Percentiles rank a stretch among this genome's conserved stretches.
These are phyloP conservation scores for Stachybotrys echinatus DNA, from an alignment of 2,329 filamentous ascomycete species.

Conservation along the genomic window DNA sequence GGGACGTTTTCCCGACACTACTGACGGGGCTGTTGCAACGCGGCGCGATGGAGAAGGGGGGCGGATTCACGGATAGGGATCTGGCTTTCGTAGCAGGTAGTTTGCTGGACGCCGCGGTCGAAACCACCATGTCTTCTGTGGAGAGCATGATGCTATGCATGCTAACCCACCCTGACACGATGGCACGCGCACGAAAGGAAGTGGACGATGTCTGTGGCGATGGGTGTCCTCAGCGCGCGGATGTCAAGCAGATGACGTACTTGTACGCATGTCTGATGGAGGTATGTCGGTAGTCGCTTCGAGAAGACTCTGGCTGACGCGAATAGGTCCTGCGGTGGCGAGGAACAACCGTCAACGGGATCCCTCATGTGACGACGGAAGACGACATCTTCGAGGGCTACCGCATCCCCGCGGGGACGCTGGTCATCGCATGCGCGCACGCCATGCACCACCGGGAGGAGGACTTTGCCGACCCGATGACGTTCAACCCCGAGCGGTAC, in stretches of 20 bases:
- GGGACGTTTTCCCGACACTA: background rate
- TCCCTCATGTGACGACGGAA: background rate
- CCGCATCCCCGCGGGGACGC: background rate
- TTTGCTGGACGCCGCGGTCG: background rate
- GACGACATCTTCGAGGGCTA: slow-evolving; percentile 2
- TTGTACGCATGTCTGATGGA: background rate
- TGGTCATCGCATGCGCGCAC: background rate
- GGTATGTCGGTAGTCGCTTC: background rate
- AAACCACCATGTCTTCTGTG: background rate
- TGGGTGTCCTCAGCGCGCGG: background rate
- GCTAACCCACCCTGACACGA: background rate
- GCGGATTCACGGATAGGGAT: background rate
- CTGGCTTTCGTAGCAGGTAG: background rate
- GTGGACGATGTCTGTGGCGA: background rate
- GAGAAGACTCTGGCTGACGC: background rate
- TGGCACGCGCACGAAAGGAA: background rate
- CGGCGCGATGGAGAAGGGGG: background rate
- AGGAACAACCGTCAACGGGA: background rate
- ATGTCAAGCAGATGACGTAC: background rate
- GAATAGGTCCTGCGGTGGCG: slow-evolving; percentile 1
- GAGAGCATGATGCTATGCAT: background rate
- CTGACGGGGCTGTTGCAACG: background rate
- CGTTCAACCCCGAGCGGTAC: slow-evolving; percentile 1
- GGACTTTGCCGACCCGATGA: background rate
- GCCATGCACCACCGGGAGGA: background rate